Evolutionary conservation across 805 yeast species (phyloP).

Genomic region (Kodamaea kaohsiungensis): DNA sequence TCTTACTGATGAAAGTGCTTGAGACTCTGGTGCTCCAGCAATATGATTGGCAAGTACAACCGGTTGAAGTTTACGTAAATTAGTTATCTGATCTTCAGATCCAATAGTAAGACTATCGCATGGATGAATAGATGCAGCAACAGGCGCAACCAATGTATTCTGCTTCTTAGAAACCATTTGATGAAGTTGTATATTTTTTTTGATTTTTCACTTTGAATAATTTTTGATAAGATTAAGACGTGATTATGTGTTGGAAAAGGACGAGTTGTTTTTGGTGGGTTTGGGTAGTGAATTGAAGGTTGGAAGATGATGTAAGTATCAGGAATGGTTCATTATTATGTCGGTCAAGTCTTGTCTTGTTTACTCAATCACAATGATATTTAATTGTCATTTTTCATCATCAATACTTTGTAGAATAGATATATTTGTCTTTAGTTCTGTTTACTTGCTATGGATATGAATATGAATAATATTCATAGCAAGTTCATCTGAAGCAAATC

Average conservation of each 20-base stretch:
- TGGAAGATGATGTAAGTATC: too few relatives aligned
- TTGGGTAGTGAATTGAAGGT: too few relatives aligned
- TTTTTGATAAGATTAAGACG: not conserved
- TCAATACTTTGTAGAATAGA: too few relatives aligned
- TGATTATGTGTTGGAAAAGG: not conserved
- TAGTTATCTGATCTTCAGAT: conserved; percentile 12
- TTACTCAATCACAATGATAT: too few relatives aligned
- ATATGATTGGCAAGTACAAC: conserved; percentile 13
- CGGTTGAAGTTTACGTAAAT: conserved; percentile 15
- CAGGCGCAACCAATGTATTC: not conserved
- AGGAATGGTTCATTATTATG: too few relatives aligned
- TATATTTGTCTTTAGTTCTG: too few relatives aligned
- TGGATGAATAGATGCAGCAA: not conserved
- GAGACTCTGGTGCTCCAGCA: conserved; percentile 7
- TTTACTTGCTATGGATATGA: too few relatives aligned
- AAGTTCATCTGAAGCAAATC: too few relatives aligned
- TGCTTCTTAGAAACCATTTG: not conserved
- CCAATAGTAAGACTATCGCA: conserved; percentile 10
- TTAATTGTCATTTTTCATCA: too few relatives aligned
- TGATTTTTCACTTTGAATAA: not conserved
- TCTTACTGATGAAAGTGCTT: conserved; percentile 14
- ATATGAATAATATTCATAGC: too few relatives aligned
- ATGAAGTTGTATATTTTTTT: not conserved
- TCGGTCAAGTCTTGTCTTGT: too few relatives aligned
- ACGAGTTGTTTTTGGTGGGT: too few relatives aligned